Evolutionary conservation across 352 stramenopile genomes (phyloP).

Genomic region (Globisporangium irregulare): DNA sequence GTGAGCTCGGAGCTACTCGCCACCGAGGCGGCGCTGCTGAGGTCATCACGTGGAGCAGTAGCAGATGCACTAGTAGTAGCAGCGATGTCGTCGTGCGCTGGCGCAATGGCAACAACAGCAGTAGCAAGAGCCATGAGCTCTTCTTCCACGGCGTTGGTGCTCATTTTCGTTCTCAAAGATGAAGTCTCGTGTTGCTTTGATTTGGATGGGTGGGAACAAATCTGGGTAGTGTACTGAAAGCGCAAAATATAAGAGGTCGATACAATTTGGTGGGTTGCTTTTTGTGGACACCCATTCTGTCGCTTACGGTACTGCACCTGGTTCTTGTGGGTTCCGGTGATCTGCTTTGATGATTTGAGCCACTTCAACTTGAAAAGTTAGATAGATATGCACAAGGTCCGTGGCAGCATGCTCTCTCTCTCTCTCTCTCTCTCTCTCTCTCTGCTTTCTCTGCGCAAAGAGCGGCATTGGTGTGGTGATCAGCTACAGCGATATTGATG

Average conservation of each 20-base stretch:
- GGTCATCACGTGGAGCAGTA: background rate
- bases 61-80: background rate
- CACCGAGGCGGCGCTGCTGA: constrained; percentile 6
- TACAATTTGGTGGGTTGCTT: background rate
- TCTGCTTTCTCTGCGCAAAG: background rate
- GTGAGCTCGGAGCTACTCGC: background rate
- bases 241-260: background rate
- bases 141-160: background rate
- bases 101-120: background rate
- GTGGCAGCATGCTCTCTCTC: background rate
- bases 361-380: background rate
- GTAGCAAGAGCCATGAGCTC: background rate
- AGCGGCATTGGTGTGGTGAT: background rate
- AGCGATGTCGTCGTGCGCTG: constrained; percentile 1
- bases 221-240: background rate
- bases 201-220: constrained; percentile 7
- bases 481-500: background rate
- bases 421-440: background rate
- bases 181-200: background rate
- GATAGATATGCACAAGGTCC: background rate
- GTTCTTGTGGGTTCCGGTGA: background rate
- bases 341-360: background rate
- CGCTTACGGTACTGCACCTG: background rate
- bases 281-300: background rate
- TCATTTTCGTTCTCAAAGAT: constrained; percentile 3